Evolutionary conservation across 805 yeast species (phyloP).

Genomic region (Hanseniaspora meyeri): DNA sequence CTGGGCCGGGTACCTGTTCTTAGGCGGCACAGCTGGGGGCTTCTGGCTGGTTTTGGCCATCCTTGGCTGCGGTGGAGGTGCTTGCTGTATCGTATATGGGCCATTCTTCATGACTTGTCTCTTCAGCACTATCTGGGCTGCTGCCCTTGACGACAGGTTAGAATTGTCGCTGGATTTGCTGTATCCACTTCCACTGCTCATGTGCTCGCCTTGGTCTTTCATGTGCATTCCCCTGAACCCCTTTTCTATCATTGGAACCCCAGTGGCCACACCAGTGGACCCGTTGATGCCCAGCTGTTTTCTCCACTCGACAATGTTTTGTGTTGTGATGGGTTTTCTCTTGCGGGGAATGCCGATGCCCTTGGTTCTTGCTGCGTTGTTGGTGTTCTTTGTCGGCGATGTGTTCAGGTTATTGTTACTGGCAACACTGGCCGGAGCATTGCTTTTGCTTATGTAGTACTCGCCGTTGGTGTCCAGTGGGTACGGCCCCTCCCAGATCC

Average conservation of each 20-base stretch:
- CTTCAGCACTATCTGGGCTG: conserved; percentile 9
- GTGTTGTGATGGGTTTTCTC: conserved; percentile 25
- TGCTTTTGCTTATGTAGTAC: not conserved
- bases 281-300: conserved; percentile 24
- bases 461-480: not conserved
- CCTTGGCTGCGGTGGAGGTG: not conserved
- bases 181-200: not conserved
- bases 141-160: conserved; percentile 5
- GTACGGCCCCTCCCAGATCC: conserved; percentile 50
- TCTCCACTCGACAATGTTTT: conserved; percentile 30
- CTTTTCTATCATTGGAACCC: not conserved
- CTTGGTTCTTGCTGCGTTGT: not conserved
- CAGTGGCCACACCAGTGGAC: not conserved
- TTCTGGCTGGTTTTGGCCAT: not conserved
- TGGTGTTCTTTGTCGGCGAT: conserved; percentile 5
- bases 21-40: not conserved
- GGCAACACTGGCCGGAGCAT: not conserved
- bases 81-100: not conserved
- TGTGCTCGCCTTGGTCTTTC: not conserved
- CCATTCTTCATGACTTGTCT: conserved; percentile 13
- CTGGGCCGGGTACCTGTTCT: not conserved
- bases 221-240: not conserved
- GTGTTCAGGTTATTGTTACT: conserved; percentile 15
- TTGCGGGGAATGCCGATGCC: conserved; percentile 17
- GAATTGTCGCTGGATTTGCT: not conserved